Conservation (phyloP, 176 grass and related monocot genomes). For the Ananas comosus region DNA sequence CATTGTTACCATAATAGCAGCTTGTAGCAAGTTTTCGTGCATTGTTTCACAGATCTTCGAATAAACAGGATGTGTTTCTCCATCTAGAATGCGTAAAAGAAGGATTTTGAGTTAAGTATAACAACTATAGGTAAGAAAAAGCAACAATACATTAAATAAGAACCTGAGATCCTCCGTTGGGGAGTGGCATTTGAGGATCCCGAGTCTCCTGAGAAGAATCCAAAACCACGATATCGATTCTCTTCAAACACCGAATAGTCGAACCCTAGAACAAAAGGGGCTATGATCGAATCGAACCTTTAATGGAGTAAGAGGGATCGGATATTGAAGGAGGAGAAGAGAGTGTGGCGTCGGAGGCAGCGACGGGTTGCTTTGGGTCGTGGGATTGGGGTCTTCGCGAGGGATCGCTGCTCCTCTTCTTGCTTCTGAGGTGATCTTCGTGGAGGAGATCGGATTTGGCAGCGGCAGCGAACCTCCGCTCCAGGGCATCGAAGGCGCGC, state of each 20-base stretch:
- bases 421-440: slow-evolving; percentile 19
- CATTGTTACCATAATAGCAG: slow-evolving; percentile 8
- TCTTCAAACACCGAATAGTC: neutral
- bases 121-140: no score
- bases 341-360: neutral
- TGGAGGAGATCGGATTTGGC: slow-evolving; percentile 46
- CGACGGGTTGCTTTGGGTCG: slow-evolving; percentile 11
- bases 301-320: neutral
- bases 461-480: slow-evolving; percentile 28
- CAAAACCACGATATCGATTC: neutral
- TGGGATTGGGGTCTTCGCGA: slow-evolving; percentile 17
- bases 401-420: slow-evolving; percentile 18
- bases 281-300: neutral
- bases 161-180: neutral
- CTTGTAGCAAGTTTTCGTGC: slow-evolving; percentile 33
- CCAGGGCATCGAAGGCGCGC: slow-evolving; percentile 37
- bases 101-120: no score
- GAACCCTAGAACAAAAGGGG: neutral
- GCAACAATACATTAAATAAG: neutral
- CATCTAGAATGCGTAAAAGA: slow-evolving; percentile 16
- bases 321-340: slow-evolving; percentile 7
- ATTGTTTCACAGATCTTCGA: slow-evolving; percentile 26
- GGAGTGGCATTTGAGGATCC: neutral
- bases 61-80: slow-evolving; percentile 40
- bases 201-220: neutral